Evolutionary conservation across 371 early-diverging fungal species (phyloP).

Genomic region (Dipsacomyces acuminosporus): DNA sequence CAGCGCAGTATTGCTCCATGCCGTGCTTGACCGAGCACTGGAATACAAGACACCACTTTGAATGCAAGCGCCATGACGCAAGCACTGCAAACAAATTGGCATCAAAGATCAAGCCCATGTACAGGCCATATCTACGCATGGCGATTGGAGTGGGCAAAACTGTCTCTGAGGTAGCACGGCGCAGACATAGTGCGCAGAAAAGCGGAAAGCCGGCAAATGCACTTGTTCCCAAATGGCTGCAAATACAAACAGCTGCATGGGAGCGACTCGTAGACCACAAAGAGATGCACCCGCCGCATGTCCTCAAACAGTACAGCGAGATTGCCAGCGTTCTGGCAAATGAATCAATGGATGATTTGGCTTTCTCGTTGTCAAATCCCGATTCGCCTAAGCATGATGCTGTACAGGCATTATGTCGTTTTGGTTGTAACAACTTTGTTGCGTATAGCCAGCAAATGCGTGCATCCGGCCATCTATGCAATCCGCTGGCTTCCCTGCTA

Average conservation of each 20-base stretch:
- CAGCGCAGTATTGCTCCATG: slow-evolving; percentile 20
- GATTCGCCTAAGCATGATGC: slow-evolving; percentile 19
- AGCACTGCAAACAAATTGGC: slow-evolving; percentile 2
- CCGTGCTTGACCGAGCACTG: slow-evolving; percentile 25
- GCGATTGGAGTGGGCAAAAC: slow-evolving; percentile 9
- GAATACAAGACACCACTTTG: slow-evolving; percentile 23
- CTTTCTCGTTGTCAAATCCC: too few species aligned
- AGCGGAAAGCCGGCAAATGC: neutral
- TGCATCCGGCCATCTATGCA: slow-evolving; percentile 25
- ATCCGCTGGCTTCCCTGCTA: slow-evolving; percentile 53
- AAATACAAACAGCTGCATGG: slow-evolving; percentile 22
- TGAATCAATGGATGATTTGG: neutral
- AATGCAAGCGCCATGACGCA: slow-evolving; percentile 7
- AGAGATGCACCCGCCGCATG: slow-evolving; percentile 16
- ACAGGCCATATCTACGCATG: slow-evolving; percentile 33
- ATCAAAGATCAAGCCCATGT: slow-evolving; percentile 16
- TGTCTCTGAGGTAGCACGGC: neutral
- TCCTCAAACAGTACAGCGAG: slow-evolving; percentile 28
- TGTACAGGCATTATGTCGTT: slow-evolving; percentile 56
- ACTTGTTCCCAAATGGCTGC: slow-evolving; percentile 20
- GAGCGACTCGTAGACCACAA: slow-evolving; percentile 20
- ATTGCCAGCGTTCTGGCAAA: slow-evolving; percentile 14
- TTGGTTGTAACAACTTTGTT: slow-evolving; percentile 74
- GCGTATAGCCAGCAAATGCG: slow-evolving; percentile 50
- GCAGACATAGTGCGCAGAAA: too few species aligned